phyloP scores from a whole-genome alignment of 257 asterid species.

The Eustoma russellianum region DNA sequence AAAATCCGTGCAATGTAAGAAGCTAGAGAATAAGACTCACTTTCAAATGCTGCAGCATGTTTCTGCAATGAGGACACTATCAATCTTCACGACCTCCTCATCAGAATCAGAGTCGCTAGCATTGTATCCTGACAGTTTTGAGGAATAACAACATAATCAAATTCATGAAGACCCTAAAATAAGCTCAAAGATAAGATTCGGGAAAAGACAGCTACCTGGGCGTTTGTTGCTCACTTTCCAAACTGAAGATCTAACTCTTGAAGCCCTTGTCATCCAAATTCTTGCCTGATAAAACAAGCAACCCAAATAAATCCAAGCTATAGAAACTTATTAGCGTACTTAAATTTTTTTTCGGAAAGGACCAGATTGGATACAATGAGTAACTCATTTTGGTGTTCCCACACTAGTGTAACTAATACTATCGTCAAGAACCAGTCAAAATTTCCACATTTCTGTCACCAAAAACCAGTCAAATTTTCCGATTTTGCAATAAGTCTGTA shows the following conservation, averaged over 20 bases:
- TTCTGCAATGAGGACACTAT: constrained; percentile 1
- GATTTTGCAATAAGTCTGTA: too few relatives aligned
- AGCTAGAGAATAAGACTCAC: constrained; percentile 15
- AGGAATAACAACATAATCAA: not conserved
- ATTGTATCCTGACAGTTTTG: constrained; percentile 47
- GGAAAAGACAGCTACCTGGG: constrained; percentile 42
- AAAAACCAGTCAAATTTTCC: too few relatives aligned
- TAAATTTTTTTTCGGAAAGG: too few relatives aligned
- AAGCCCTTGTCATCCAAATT: constrained; percentile 56
- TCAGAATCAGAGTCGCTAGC: constrained; percentile 81
- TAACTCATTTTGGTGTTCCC: too few relatives aligned
- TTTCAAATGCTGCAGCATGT: constrained; percentile 10
- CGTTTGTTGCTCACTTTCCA: constrained; percentile 71
- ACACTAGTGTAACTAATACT: too few relatives aligned
- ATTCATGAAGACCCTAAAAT: not conserved
- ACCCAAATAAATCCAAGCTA: constrained; percentile 9
- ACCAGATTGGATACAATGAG: too few relatives aligned
- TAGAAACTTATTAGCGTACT: too few relatives aligned
- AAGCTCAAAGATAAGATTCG: not conserved
- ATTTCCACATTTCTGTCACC: too few relatives aligned
- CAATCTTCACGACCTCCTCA: constrained; percentile 28
- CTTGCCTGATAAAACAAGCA: constrained; percentile 35
- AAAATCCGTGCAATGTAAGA: too few relatives aligned
- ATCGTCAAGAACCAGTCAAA: too few relatives aligned
- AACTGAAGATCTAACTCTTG: constrained; percentile 55